A percentile compares a stretch with the other conserved stretches of the same genome.
Conservation (phyloP, 1,139 yeast species). For the Taphrina flavorubra region DNA sequence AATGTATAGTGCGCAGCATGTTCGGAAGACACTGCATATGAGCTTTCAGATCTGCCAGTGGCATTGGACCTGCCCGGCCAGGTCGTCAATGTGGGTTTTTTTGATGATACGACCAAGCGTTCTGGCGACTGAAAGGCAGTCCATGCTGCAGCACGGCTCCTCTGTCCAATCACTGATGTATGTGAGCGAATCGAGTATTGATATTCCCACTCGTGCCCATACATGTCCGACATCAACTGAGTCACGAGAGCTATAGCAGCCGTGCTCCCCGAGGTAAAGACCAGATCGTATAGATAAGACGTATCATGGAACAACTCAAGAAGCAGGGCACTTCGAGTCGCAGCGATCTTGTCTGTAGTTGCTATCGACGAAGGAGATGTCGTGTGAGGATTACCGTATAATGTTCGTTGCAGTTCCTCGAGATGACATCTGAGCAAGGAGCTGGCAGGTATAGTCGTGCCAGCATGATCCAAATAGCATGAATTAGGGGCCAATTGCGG, state of each 20-base stretch:
- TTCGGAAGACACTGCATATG: background rate
- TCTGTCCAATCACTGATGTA: conserved; percentile 55
- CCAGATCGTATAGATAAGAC: conserved; percentile 51
- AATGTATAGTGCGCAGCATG: conserved; percentile 48
- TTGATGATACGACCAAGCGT: background rate
- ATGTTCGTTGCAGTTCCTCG: conserved; percentile 47
- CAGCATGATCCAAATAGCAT: conserved; percentile 56
- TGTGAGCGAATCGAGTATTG: conserved; percentile 53
- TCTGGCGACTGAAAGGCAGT: background rate
- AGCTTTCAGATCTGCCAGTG: conserved; percentile 50
- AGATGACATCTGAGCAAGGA: conserved; percentile 49
- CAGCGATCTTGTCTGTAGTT: conserved; percentile 48
- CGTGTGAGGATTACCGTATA: conserved; percentile 56
- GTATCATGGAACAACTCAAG: conserved; percentile 50
- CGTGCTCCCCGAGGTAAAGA: conserved; percentile 55
- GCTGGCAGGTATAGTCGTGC: conserved; percentile 52
- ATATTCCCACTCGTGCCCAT: conserved; percentile 45
- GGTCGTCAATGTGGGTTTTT: conserved; percentile 48
- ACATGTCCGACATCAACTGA: conserved; percentile 49
- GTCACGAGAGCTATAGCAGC: conserved; percentile 54
- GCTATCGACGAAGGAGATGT: conserved; percentile 50
- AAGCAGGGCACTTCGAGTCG: conserved; percentile 50
- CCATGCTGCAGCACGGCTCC: conserved; percentile 49
- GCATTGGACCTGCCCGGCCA: conserved; percentile 58
- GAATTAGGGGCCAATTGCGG: conserved; percentile 13